Evolutionary conservation across 345 rosid genomes (phyloP).

Genomic region (Syzygium oleosum): DNA sequence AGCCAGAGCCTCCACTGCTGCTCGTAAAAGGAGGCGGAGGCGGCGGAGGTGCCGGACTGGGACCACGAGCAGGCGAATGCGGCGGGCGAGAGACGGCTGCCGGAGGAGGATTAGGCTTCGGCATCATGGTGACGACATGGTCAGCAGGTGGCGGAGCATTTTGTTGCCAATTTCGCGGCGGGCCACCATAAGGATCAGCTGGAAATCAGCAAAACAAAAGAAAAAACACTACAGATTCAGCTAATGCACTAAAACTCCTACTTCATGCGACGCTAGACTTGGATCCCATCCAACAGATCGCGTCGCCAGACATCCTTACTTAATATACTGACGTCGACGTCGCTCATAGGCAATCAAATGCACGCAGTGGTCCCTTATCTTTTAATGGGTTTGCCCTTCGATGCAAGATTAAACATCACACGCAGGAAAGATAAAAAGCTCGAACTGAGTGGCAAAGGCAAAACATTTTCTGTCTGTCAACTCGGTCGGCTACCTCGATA

Average conservation of each 20-base stretch:
- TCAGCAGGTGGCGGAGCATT: conserved; percentile 31
- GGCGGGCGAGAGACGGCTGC: conserved; percentile 5
- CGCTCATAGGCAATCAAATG: neutral
- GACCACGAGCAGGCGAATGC: neutral
- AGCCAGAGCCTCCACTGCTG: conserved; percentile 35
- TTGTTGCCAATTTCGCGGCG: conserved; percentile 58
- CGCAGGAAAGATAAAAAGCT: neutral
- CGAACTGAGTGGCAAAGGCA: neutral
- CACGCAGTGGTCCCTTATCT: neutral
- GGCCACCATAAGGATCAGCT: conserved; percentile 52
- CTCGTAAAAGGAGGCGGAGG: conserved; percentile 13
- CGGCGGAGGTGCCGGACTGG: conserved; percentile 1
- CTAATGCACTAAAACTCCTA: neutral
- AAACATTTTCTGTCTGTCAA: neutral
- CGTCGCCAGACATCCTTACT: neutral
- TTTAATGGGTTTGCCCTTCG: neutral
- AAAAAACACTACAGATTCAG: neutral
- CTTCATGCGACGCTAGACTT: neutral
- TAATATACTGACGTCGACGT: neutral
- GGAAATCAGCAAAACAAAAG: neutral
- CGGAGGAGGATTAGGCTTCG: neutral
- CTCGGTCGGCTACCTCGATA: neutral
- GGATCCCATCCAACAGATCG: neutral
- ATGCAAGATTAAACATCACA: neutral
- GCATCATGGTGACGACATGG: neutral